Evolutionary conservation across 2,329 filamentous ascomycete genomes (phyloP).

Genomic region (Colletotrichum magnum): DNA sequence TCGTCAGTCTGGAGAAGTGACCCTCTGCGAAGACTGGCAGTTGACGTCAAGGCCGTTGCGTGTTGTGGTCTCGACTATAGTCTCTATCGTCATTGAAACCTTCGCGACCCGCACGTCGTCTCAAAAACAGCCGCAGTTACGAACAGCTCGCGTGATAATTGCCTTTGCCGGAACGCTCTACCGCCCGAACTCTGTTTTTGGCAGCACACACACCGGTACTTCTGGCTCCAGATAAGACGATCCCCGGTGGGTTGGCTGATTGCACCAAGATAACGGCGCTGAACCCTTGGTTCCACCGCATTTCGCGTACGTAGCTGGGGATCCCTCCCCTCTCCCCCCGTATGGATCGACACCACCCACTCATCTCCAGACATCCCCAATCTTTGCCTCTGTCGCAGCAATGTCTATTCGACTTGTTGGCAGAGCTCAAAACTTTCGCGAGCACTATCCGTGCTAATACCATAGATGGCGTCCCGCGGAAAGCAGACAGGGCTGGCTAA

Average conservation of each 20-base stretch:
- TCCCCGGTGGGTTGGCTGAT: constrained; percentile 5
- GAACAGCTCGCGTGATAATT: constrained; percentile 3
- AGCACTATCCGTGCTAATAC: no score
- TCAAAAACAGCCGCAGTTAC: not conserved
- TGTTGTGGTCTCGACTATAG: not conserved
- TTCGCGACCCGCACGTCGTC: not conserved
- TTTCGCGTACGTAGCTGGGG: constrained; percentile 18
- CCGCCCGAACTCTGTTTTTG: constrained; percentile 10
- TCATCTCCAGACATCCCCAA: constrained; percentile 21
- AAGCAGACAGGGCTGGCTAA: not conserved
- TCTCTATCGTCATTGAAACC: not conserved
- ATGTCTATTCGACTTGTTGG: not conserved
- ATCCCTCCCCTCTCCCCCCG: constrained; percentile 4
- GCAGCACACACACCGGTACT: constrained; percentile 14
- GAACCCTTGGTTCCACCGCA: constrained; percentile 23
- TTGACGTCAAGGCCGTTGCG: constrained; percentile 13
- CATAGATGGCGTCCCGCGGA: no score
- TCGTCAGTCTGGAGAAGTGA: constrained; percentile 15
- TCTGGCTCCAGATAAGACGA: constrained; percentile 20
- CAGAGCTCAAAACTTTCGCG: no score
- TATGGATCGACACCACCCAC: constrained; percentile 21
- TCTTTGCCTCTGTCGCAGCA: not conserved
- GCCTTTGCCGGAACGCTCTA: constrained; percentile 1
- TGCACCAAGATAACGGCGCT: constrained; percentile 25
- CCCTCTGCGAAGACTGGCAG: not conserved